Evolutionary conservation across 352 stramenopile genomes (phyloP).

Genomic region (Pythium sp.): DNA sequence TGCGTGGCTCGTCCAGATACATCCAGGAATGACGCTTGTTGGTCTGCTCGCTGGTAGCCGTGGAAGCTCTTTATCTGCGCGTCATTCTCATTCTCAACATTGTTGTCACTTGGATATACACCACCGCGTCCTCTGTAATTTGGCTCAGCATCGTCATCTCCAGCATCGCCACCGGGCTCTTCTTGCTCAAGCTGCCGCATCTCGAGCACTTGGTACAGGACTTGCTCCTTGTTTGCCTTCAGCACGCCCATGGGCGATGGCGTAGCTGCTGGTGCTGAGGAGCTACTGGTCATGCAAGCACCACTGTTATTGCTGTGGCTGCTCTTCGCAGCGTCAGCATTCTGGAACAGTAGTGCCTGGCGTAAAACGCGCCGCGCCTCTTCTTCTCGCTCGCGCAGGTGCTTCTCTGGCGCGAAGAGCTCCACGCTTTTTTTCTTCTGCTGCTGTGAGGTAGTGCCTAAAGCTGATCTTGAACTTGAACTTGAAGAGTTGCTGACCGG

Average conservation of each 20-base stretch:
- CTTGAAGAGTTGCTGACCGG: not conserved
- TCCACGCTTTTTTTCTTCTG: not conserved
- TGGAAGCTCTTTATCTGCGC: conserved; percentile 20
- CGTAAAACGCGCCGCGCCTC: conserved; percentile 34
- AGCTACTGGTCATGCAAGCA: not conserved
- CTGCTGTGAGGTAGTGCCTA: not conserved
- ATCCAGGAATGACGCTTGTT: conserved; percentile 19
- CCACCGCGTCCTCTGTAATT: conserved; percentile 9
- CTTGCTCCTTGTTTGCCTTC: conserved; percentile 3
- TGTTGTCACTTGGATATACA: not conserved
- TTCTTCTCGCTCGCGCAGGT: conserved; percentile 34
- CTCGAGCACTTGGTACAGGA: conserved; percentile 10
- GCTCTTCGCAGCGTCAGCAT: not conserved
- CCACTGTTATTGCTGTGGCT: not conserved
- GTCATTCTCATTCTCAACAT: conserved; percentile 3
- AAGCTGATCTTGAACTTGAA: not conserved
- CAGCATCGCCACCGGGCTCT: not conserved
- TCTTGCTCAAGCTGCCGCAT: not conserved
- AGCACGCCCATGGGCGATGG: conserved; percentile 12
- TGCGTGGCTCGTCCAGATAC: conserved; percentile 24
- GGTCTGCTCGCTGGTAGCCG: conserved; percentile 21
- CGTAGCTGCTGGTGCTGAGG: not conserved
- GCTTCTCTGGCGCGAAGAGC: conserved; percentile 18
- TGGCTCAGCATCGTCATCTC: conserved; percentile 6
- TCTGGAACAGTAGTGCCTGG: conserved; percentile 25